Conservation (phyloP, 257 asterid species). For the Primulina eburnea region DNA sequence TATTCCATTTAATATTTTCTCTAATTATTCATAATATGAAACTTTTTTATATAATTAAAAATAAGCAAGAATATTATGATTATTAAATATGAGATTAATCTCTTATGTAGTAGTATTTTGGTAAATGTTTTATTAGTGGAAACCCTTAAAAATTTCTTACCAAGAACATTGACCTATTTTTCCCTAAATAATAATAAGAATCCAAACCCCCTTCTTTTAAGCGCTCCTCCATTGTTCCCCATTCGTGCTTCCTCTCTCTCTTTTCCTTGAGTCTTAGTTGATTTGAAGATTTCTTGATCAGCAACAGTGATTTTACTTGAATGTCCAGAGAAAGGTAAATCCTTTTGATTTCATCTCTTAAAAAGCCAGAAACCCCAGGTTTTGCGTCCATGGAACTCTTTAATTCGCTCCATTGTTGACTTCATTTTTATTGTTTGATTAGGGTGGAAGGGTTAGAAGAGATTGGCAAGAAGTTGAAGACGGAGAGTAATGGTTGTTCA, state of each 20-base stretch:
- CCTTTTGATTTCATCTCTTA: background rate
- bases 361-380: background rate
- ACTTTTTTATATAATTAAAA: too few relatives aligned
- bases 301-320: constrained; percentile 22
- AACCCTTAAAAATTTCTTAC: constrained; percentile 12
- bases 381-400: background rate
- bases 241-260: background rate
- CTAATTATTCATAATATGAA: too few relatives aligned
- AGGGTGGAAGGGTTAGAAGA: constrained; percentile 72
- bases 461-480: constrained; percentile 65
- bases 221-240: background rate
- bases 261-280: background rate
- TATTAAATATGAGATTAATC: too few relatives aligned
- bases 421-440: background rate
- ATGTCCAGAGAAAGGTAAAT: constrained; percentile 78
- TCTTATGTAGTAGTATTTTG: too few relatives aligned
- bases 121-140: constrained; percentile 15
- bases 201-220: background rate
- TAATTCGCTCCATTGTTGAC: background rate
- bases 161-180: constrained; percentile 25
- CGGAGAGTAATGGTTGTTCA: constrained; percentile 44
- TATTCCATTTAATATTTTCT: too few relatives aligned
- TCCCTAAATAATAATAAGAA: constrained; percentile 1
- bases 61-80: too few relatives aligned
- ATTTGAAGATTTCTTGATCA: background rate